Evolutionary conservation across 805 yeast species (phyloP).

Genomic region (Saturnispora hagleri): DNA sequence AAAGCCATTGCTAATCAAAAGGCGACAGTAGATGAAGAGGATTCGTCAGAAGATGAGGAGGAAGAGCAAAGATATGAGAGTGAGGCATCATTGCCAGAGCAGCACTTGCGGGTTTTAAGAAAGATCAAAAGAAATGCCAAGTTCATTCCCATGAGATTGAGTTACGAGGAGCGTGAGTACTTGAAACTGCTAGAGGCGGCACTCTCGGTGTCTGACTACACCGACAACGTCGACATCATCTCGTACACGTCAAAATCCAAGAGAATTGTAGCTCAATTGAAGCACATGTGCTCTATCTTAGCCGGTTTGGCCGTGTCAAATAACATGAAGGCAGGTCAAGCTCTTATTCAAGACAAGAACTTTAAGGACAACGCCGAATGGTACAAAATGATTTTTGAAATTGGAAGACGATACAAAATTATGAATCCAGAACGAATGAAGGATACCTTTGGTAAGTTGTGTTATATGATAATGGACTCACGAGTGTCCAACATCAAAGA

Average conservation of each 20-base stretch:
- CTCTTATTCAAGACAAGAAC: constrained; percentile 53
- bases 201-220: constrained; percentile 67
- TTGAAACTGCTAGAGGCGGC: constrained; percentile 66
- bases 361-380: constrained; percentile 63
- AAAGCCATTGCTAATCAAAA: constrained; percentile 14
- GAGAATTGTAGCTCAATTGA: constrained; percentile 61
- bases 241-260: constrained; percentile 59
- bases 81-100: constrained; percentile 6
- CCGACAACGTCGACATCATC: constrained; percentile 67
- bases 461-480: constrained; percentile 83
- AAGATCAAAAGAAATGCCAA: constrained; percentile 36
- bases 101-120: constrained; percentile 21
- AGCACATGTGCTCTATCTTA: constrained; percentile 69
- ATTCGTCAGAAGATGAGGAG: constrained; percentile 10
- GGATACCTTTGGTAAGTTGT: constrained; percentile 67
- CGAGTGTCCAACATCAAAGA: constrained; percentile 59
- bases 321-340: constrained; percentile 60
- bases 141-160: constrained; percentile 62
- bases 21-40: constrained; percentile 11
- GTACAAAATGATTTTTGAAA: constrained; percentile 64
- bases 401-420: constrained; percentile 72
- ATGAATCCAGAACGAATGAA: constrained; percentile 81
- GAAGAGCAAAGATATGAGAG: constrained; percentile 13
- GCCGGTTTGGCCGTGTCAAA: constrained; percentile 76
- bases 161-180: constrained; percentile 59